Base-by-base conservation (phyloP, 345 rosid genomes). In the Ceriops decandra region DNA sequence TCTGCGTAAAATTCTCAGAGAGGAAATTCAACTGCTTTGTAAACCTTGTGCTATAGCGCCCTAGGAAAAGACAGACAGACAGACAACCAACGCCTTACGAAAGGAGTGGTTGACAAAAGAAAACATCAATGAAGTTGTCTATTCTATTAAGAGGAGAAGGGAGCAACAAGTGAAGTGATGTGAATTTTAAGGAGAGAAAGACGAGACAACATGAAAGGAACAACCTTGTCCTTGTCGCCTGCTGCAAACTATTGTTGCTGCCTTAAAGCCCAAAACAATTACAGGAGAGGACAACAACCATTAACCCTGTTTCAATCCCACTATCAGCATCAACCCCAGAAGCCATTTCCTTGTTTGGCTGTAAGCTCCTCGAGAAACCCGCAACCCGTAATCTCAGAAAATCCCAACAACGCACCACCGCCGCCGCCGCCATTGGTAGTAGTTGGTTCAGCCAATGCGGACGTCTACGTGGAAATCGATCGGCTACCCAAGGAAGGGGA, bases 391-490 rank as follows among this genome's bases (percentile, higher is more conserved):
- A 13, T 57, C 22, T 20, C 58, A 26, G 49, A 57, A 6, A 16
- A 58, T 5, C 47, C 58, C 74, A 49, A 54, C 9, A n/a, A 66
- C 49, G 49, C 49, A 15, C 49, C 49, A 1, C 26, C 26, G 26
- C 26, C 26, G 33, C 33, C 6, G 1, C 89, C 87, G 2, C 97
- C 97, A 2, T 67, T 95, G 2, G 92, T 89, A 6, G 97, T 95
- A 0, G 93, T 91, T 20, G 97, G 99, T 19, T 95, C 96, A 22
- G 97, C 97, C 28, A 95, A 95, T 68, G 90, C 88, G 38, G 97
- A 95, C 27, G 81, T 91, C 68, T 90, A 85, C 52, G 96, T 92
- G 6, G 98, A 90, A 77, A 87, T 92, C 69, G 93, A 91, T 28
- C 82, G 93, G 56, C 75, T 91, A 1, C 98, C 97, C 57, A 69